Evolutionary conservation across 2,329 filamentous ascomycete species (phyloP), one percentile per base, ranked within the genome.

Genomic region (Ophiostoma pallidulum): DNA sequence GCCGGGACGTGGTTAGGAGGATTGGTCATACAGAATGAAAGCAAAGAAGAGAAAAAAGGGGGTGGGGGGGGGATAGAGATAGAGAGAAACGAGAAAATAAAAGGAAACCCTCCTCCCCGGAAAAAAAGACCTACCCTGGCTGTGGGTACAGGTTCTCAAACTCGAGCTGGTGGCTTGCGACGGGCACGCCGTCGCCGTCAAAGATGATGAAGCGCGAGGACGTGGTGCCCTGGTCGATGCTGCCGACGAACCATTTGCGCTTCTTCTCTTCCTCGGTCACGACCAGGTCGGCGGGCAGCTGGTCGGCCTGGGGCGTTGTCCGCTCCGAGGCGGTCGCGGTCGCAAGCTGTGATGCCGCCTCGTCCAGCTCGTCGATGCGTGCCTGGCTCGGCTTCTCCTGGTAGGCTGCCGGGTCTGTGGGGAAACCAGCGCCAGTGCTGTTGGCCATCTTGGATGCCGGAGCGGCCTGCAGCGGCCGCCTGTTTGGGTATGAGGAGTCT

Each of bases 181-280:
- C 77, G 4, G 86, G 85, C 50, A 84, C 80, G 47, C 89, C 88
- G 36, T 77, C 69, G 54, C 79, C 80, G 65, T 94, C 82, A 68
- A 95, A 95, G 61, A 96, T 90, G 57, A 95, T 77, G 66, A 95
- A 95, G 32, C 89, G 78, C 29, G 88, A 86, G 50, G 85, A 91
- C 28, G 89, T 95, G 12, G 89, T 95, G 50, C 89, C 89, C 60
- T 94, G 87, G 62, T 95, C 89, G 62, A 95, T 90, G 57, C 85
- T 86, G 51, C 88, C 89, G 51, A 94, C 82, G 59, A 86, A 94
- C 77, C 54, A 77, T 48, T 82, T 57, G 41, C 59, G 53, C 40
- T 54, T 48, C 36, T 56, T 53, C 51, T 65, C 60, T 13, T 62
- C 59, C 14, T 58, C 58, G 2, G 63, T 66, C 45, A 60, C 58